A percentile compares a stretch with the other conserved stretches of the same genome.
These are phyloP conservation scores for Diaporthe sp. DNA, from an alignment of 2,329 filamentous ascomycete species.

Conservation along the genomic window DNA sequence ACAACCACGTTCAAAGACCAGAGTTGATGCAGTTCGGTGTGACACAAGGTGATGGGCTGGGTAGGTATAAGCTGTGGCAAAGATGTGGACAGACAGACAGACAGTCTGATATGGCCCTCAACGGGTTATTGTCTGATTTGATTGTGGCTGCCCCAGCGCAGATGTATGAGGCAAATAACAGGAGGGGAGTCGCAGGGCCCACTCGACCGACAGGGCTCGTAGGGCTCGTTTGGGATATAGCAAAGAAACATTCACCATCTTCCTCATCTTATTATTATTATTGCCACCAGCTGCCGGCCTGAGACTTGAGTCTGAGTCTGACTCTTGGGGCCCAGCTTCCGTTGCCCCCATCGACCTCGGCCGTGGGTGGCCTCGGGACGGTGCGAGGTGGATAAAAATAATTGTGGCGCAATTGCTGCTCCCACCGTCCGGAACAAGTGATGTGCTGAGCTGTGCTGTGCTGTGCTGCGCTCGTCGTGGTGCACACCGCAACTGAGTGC, in stretches of 20 bases:
- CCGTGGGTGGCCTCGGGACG: slow-evolving; percentile 27
- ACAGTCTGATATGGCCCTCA: slow-evolving; percentile 9
- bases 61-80: not conserved
- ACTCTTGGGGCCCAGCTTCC: not conserved
- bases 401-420: slow-evolving; percentile 23
- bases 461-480: not conserved
- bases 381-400: slow-evolving; percentile 29
- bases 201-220: slow-evolving; percentile 30
- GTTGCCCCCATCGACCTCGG: not conserved
- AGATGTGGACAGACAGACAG: slow-evolving; percentile 4
- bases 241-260: slow-evolving; percentile 22
- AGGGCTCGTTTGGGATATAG: slow-evolving; percentile 41
- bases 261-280: slow-evolving; percentile 16
- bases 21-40: not conserved
- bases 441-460: not conserved
- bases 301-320: not conserved
- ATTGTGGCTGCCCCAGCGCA: not conserved
- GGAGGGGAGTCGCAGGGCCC: slow-evolving; percentile 32
- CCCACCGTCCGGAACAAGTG: not conserved
- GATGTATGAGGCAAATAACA: slow-evolving; percentile 40
- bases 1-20: not conserved
- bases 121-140: slow-evolving; percentile 31
- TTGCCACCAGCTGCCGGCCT: not conserved
- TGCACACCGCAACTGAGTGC: slow-evolving; percentile 24
- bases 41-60: not conserved